These are phyloP conservation scores for Gleditsia sinensis DNA, from an alignment of 306 rosid genomes.

Conservation along the genomic window DNA sequence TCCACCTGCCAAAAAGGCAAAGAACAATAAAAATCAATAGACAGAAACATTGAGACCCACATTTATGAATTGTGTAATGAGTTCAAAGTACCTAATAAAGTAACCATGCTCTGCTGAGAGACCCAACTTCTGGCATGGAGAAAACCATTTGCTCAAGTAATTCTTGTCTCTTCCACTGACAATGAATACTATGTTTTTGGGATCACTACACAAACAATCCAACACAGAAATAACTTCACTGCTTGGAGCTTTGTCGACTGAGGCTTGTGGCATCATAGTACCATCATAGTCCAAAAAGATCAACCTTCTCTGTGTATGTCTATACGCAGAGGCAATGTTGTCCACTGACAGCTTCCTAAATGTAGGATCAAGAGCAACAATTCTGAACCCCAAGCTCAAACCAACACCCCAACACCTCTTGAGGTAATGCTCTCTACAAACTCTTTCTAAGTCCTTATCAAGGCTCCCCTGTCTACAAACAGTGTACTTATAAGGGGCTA, in stretches of 20 bases:
- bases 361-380: no score
- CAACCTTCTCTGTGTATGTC: slow-evolving; percentile 45
- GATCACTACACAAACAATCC: slow-evolving; percentile 59
- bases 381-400: no score
- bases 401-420: no score
- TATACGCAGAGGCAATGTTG: slow-evolving; percentile 44
- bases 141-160: slow-evolving; percentile 60
- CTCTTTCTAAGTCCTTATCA: slow-evolving; percentile 70
- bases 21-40: not conserved
- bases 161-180: slow-evolving; percentile 72
- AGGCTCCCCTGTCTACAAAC: slow-evolving; percentile 59
- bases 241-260: slow-evolving; percentile 55
- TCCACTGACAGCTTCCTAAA: slow-evolving; percentile 59
- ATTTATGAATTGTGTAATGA: not conserved
- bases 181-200: no score
- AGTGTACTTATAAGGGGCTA: slow-evolving; percentile 67
- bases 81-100: slow-evolving; percentile 58
- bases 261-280: slow-evolving; percentile 58
- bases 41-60: not conserved
- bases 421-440: no score
- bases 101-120: slow-evolving; percentile 74
- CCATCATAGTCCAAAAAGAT: no score
- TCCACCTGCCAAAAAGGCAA: slow-evolving; percentile 50
- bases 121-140: slow-evolving; percentile 60
- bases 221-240: slow-evolving; percentile 52